Base-by-base conservation (phyloP, 768 basidiomycete species). In the Boletus huronensis region DNA sequence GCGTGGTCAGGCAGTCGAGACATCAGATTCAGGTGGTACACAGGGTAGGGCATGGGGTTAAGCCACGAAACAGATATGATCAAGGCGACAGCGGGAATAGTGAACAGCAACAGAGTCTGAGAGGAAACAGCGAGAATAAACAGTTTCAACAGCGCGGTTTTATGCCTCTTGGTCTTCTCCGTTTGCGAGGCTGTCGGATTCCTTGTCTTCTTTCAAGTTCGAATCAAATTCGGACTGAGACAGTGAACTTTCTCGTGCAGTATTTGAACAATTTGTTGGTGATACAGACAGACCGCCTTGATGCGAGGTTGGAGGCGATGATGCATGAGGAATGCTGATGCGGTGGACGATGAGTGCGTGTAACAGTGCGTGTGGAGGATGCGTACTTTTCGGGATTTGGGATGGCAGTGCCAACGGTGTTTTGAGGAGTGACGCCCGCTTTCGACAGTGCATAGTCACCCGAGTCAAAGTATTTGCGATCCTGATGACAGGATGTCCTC, bases 391-490 rank as follows among this genome's bases (percentile, higher is more conserved):
- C 92, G 28, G 97, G 95, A 72, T 90, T 94, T n/a, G 97, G 96
- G 61, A 98, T 98, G 34, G 93, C 91, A 9, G 95, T 98, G 28
- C 97, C 97, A 52, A 98, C 93, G 3, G 84, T 80, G 59, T 80
- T 90, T 70, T 92, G 90, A 45, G 91, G 87, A n/a, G 87, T 80
- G 44, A 88, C 86, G 26, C 97, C 90, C 3, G 97, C 97, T 72
- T 98, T 98, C 48, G 93, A 93, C 61, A 99, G 79, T 29, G 95
- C 95, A 67, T 98, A 98, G 72, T 99, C 97, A 54, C 97, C 97
- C 52, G 96, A 98, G 75, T 98, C 97, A 72, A 99, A 99, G 76
- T 93, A 99, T 74, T 98, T 98, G 66, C 97, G 90, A 68, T 99
- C 96, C 95, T 98, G 62, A 35, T 49, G 23, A 43, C n/a, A 58